These are phyloP conservation scores for Candida albicans DNA, from an alignment of 1,139 yeast genomes.

Conservation along the genomic window DNA sequence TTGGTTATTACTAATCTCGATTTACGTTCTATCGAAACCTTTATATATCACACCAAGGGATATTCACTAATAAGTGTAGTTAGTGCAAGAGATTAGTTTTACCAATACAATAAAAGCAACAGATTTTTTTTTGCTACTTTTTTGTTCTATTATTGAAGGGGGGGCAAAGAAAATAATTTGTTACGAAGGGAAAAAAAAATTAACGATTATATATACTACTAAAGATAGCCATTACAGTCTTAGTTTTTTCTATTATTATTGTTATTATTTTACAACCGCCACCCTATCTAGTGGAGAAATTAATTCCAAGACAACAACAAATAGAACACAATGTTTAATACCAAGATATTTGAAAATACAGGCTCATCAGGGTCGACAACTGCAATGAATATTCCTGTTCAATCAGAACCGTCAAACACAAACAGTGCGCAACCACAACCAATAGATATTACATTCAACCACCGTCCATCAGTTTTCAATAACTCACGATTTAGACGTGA, in stretches of 20 bases:
- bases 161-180: neutral
- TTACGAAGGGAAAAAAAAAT: neutral
- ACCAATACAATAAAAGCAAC: no score
- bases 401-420: neutral
- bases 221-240: neutral
- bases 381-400: constrained; percentile 10
- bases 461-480: constrained; percentile 42
- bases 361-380: constrained; percentile 18
- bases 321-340: constrained; percentile 30
- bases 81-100: no score
- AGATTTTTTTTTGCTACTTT: neutral
- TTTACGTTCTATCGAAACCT: no score
- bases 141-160: neutral
- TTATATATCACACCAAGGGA: no score
- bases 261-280: neutral
- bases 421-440: constrained; percentile 35
- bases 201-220: neutral
- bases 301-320: neutral
- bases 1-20: no score
- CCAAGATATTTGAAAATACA: constrained; percentile 31
- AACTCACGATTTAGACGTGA: constrained; percentile 64
- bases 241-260: neutral
- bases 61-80: no score
- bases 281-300: neutral
- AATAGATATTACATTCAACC: constrained; percentile 47